A percentile compares a stretch with the other conserved stretches of the same genome.
Conservation (phyloP, 306 rosid species). For the Ormosia emarginata region DNA sequence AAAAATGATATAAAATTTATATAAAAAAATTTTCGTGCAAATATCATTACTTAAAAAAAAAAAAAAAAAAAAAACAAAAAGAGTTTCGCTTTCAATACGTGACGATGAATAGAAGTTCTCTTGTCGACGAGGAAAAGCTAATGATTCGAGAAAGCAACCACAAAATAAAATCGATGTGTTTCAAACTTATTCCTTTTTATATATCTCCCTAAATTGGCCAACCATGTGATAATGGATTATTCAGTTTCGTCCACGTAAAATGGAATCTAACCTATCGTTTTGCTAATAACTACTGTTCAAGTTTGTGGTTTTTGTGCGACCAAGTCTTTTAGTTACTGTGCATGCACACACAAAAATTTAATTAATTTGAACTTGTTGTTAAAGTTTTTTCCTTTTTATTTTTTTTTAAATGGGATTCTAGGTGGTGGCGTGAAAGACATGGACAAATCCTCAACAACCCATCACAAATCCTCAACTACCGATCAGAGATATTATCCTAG, state of each 20-base stretch:
- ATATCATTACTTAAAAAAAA: no score
- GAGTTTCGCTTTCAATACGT: neutral
- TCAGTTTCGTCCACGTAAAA: neutral
- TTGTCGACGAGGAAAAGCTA: neutral
- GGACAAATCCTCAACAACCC: no score
- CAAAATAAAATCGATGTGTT: neutral
- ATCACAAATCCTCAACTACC: no score
- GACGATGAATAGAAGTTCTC: neutral
- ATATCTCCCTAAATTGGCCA: neutral
- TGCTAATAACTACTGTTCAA: neutral
- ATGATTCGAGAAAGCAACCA: constrained; percentile 5
- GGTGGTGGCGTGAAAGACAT: no score
- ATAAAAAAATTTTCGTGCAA: no score
- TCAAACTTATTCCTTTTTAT: no score
- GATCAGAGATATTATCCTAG: no score
- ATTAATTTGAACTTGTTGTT: neutral
- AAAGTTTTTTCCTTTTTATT: neutral
- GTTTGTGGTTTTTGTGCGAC: neutral
- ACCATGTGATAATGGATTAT: neutral
- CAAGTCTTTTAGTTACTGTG: neutral
- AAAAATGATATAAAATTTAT: no score
- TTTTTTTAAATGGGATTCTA: no score
- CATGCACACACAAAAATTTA: neutral
- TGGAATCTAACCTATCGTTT: neutral
- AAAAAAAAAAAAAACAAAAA: no score